Evolutionary conservation across 2,329 filamentous ascomycete genomes (phyloP), one percentile per base, ranked within the genome.

Genomic region (Tolypocladium paradoxum): DNA sequence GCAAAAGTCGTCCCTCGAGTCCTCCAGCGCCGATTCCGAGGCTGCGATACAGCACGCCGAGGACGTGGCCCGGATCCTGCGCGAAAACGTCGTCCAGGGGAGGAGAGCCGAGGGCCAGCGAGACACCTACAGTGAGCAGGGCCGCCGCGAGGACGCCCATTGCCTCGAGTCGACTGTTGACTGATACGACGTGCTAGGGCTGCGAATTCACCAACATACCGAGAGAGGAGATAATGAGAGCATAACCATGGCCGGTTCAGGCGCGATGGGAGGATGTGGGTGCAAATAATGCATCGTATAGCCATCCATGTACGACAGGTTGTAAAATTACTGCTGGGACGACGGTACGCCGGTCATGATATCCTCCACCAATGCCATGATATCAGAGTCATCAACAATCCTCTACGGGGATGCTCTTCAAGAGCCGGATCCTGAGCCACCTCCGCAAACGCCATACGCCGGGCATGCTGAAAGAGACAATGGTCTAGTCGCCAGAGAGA

Each of bases 151-250:
- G 45, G 24, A 16, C 33, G 33, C 12, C 33, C 33, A 14, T 33
- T 36, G 18, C 16, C 35, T n/a, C 6, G 18, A 27, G 18, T 20
- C 12, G 40, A 48, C 37, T 53, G 53, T 55, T 33, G 22, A 48
- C 3, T 43, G 27, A 40, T 43, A 37, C 2, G 29, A 47, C n/a
- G 9, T 14, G 38, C 35, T 60, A 96, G 90, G 87, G 66, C 73
- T 97, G 54, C 80, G 85, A 50, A 96, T 99, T 70, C 93, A 97
- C 68, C 81, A 95, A 56, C 75, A 95, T 59, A 99, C 87, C 33
- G 92, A 99, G 70, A 79, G 89, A 59, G 90, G 93, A 52, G 88
- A 97, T 71, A 99, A 99, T 65, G 90, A 96, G 61, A 88, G 85
- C 35, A 82, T 96, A 63, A 95, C 91, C 70, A 75, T 82, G 50